phyloP scores from a whole-genome alignment of 2,329 filamentous ascomycete genomes.

The Colletotrichum sp. region DNA sequence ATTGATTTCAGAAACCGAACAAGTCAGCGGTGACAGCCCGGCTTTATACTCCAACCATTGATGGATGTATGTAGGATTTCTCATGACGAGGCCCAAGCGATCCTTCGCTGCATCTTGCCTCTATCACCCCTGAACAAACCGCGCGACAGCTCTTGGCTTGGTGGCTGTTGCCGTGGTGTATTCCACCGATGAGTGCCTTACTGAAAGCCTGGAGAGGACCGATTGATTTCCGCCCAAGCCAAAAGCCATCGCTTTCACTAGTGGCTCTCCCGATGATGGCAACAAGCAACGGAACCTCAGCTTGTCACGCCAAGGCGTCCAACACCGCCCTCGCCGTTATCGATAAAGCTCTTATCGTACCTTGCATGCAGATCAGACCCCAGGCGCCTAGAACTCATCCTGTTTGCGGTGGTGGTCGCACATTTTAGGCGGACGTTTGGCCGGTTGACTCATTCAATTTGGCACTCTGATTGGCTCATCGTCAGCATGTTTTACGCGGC shows the following conservation, averaged over 20 bases:
- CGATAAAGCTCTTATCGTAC: not conserved
- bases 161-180: not conserved
- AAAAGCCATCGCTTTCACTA: not conserved
- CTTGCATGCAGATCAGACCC: not conserved
- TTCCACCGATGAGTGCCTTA: not conserved
- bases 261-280: not conserved
- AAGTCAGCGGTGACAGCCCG: accelerated
- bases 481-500: not conserved
- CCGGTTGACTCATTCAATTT: not conserved
- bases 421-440: not conserved
- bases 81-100: not conserved
- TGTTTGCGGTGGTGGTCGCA: not conserved
- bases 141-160: not conserved
- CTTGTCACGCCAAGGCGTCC: not conserved
- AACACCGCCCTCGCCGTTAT: not conserved
- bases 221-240: not conserved
- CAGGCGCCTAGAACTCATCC: not conserved
- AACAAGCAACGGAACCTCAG: not conserved
- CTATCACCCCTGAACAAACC: not conserved
- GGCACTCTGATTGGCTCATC: not conserved
- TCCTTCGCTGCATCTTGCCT: not conserved
- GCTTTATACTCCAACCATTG: not conserved
- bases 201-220: not conserved
- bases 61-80: not conserved
- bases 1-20: not conserved